Base-by-base conservation (phyloP, 2,329 filamentous ascomycete species). In the Calcarisporium arbuscula region DNA sequence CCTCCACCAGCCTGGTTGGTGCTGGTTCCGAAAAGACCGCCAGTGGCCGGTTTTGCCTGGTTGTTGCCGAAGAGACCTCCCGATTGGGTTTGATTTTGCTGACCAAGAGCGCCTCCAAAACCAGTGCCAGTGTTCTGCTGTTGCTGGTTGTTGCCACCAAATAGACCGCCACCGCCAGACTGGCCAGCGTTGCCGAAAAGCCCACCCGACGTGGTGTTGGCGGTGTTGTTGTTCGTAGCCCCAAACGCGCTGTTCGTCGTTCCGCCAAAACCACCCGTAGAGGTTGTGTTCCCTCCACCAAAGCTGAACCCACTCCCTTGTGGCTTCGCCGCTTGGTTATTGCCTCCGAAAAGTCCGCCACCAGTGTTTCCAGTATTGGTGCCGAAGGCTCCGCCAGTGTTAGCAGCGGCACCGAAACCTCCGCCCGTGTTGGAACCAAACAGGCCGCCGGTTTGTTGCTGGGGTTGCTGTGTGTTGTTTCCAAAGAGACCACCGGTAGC, bases 21-120 rank as follows among this genome's bases (percentile, higher is more conserved):
- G 14, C 40, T 34, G 11, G 36, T 32, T 12, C 71, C 72, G 38
- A 59, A 60, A 11, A 53, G 43, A 26, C 54, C 44, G 12, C 59
- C 57, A 3, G 53, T 50, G 11, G 56, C 56, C 12, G 54, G 54
- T 40, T 58, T 63, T 39, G 57, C 59, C 41, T 69, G 65, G 16
- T 51, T 58, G 40, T 53, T 58, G 15, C 69, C 71, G 42, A 74
- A 72, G 16, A 71, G 50, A 10, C 64, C 62, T 22, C 53, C 58
- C 20, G 54, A 50, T 28, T 57, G 54, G 6, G 36, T 40, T 34
- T 51, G 43, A 21, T 52, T 54, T 30, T 48, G 50, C 26, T 53
- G 47, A 15, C 63, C 65, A 40, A 71, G 68, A 5, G 44, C 53
- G 32, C 53, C 43, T 28, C 56, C 52, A 28, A 60, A 44, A 3